These are phyloP conservation scores for Sisymbrium altissimum DNA, from an alignment of 345 rosid genomes.

Conservation along the genomic window DNA sequence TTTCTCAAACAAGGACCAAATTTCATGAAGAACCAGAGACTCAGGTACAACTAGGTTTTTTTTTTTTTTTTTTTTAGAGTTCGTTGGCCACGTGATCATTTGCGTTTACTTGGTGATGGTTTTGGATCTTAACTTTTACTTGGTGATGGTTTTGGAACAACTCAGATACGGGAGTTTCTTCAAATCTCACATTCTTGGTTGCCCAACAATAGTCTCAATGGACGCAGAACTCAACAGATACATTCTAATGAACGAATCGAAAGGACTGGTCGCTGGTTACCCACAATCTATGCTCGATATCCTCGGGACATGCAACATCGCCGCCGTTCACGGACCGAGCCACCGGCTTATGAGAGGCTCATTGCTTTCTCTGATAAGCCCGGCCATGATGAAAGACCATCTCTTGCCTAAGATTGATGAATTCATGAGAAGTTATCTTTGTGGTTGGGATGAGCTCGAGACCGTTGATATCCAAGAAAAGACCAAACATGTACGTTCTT, in stretches of 20 bases:
- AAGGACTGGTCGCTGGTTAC: constrained; percentile 93
- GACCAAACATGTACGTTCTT: constrained; percentile 68
- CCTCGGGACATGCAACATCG: constrained; percentile 86
- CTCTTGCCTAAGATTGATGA: constrained; percentile 81
- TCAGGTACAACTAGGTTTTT: constrained; percentile 42
- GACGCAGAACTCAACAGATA: constrained; percentile 87
- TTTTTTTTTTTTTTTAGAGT: background rate
- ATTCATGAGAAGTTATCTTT: constrained; percentile 80
- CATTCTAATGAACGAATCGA: constrained; percentile 82
- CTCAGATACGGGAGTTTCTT: constrained; percentile 77
- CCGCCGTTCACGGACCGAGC: constrained; percentile 87
- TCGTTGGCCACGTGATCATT: background rate
- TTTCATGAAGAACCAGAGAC: constrained; percentile 88
- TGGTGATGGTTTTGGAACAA: background rate
- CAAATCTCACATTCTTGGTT: constrained; percentile 92
- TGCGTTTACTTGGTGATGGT: background rate
- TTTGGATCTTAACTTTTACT: background rate
- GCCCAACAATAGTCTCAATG: constrained; percentile 93
- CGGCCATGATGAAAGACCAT: constrained; percentile 67
- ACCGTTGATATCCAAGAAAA: constrained; percentile 71
- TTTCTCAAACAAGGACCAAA: constrained; percentile 92
- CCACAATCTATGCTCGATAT: constrained; percentile 96
- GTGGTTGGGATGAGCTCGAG: constrained; percentile 52
- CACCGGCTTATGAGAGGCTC: constrained; percentile 93
- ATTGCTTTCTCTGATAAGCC: constrained; percentile 63